A percentile compares a stretch with the other conserved stretches of the same genome.
Conservation (phyloP, 1,284 basidiomycete genomes). For the Moesziomyces antarcticus region DNA sequence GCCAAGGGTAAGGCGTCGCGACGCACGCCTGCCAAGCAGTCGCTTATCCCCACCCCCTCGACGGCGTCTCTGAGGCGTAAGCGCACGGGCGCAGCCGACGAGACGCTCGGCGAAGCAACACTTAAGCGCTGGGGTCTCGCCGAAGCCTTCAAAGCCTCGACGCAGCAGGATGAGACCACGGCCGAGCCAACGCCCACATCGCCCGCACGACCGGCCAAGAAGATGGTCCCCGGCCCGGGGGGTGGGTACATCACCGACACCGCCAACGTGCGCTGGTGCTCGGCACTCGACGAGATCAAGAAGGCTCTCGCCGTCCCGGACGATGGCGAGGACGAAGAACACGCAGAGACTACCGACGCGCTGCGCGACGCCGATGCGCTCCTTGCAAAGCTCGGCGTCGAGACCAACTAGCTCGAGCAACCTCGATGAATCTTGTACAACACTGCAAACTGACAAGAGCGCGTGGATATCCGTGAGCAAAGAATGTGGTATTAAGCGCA, state of each 20-base stretch:
- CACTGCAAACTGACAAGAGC: not conserved
- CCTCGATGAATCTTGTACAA: not conserved
- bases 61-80: slow-evolving; percentile 24
- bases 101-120: slow-evolving; percentile 26
- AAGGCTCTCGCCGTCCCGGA: slow-evolving; percentile 36
- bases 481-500: not conserved
- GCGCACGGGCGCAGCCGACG: slow-evolving; percentile 5
- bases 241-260: slow-evolving; percentile 60
- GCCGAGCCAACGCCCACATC: not conserved
- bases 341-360: slow-evolving; percentile 8
- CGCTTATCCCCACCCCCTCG: slow-evolving; percentile 7
- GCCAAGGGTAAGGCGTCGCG: slow-evolving; percentile 40
- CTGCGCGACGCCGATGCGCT: slow-evolving; percentile 24
- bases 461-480: not conserved
- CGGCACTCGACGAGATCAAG: slow-evolving; percentile 58
- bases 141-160: slow-evolving; percentile 25
- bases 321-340: slow-evolving; percentile 6
- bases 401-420: slow-evolving; percentile 2
- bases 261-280: slow-evolving; percentile 57
- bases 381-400: slow-evolving; percentile 26
- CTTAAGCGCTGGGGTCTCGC: slow-evolving; percentile 42
- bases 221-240: slow-evolving; percentile 57
- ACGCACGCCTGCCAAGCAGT: slow-evolving; percentile 22
- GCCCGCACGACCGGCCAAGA: slow-evolving; percentile 22
- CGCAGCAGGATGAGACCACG: not conserved